Conservation (phyloP, 164 flowering plant species). For the Dillenia turbinata region DNA sequence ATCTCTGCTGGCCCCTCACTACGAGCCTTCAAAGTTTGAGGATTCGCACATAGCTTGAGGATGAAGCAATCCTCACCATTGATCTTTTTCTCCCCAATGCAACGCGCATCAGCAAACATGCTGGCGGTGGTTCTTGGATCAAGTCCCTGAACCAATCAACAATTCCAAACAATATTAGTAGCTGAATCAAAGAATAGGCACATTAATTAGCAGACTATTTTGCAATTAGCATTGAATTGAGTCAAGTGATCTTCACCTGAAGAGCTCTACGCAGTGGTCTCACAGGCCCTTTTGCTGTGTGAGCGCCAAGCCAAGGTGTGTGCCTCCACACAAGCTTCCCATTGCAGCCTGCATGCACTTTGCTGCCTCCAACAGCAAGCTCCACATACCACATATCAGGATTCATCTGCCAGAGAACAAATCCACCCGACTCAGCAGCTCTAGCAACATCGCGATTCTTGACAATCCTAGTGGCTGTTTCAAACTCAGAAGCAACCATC, state of each 20-base stretch:
- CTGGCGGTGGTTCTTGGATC: conserved; percentile 72
- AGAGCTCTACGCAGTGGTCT: conserved; percentile 67
- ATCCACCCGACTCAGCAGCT: conserved; percentile 53
- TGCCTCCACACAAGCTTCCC: conserved; percentile 73
- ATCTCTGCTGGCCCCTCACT: conserved; percentile 78
- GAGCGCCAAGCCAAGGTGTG: conserved; percentile 72
- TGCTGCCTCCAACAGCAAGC: conserved; percentile 62
- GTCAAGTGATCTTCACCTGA: conserved; percentile 38
- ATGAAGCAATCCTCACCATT: conserved; percentile 77
- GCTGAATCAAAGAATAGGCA: neutral
- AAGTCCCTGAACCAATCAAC: conserved; percentile 45
- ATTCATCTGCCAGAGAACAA: conserved; percentile 76
- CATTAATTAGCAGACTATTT: too few relatives aligned
- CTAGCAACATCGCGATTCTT: conserved; percentile 36
- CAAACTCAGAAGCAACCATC: conserved; percentile 58
- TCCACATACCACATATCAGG: conserved; percentile 74
- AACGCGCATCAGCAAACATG: conserved; percentile 56
- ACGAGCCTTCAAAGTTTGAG: conserved; percentile 56
- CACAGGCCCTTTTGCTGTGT: conserved; percentile 65
- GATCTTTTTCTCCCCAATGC: conserved; percentile 65
- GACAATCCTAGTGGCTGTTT: conserved; percentile 42
- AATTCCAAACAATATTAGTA: neutral
- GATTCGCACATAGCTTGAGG: conserved; percentile 62
- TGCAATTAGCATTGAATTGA: neutral
- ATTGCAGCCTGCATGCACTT: conserved; percentile 73